phyloP scores from a whole-genome alignment of 805 yeast species.

The Teunomyces panamensis region DNA sequence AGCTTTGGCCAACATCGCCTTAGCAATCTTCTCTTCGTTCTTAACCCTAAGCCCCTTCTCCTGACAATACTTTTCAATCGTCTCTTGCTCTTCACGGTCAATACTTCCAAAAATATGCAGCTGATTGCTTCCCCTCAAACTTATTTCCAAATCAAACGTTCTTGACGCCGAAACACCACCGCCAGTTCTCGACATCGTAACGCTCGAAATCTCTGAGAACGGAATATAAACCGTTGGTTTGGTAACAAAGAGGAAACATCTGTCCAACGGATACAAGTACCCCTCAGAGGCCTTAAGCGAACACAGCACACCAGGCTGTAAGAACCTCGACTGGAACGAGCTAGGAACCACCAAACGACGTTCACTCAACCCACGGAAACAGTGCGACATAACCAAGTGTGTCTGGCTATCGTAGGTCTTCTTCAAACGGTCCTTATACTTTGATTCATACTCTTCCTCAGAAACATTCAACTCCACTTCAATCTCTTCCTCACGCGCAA shows the following conservation, averaged over 20 bases:
- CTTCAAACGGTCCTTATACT: constrained; percentile 71
- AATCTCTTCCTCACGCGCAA: constrained; percentile 83
- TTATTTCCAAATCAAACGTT: constrained; percentile 88
- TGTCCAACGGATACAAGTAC: constrained; percentile 86
- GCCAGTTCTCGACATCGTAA: constrained; percentile 88
- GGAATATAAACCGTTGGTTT: constrained; percentile 94
- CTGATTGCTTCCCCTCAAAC: constrained; percentile 57
- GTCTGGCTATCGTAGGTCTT: constrained; percentile 82
- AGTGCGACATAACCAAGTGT: constrained; percentile 81
- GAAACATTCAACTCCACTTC: constrained; percentile 85
- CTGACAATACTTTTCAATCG: constrained; percentile 70
- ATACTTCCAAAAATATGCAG: constrained; percentile 86
- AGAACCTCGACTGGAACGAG: constrained; percentile 68
- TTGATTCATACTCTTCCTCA: constrained; percentile 74
- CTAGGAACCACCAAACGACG: constrained; percentile 85
- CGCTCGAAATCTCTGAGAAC: constrained; percentile 69
- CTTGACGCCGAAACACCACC: constrained; percentile 70
- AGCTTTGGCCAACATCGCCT: constrained; percentile 74
- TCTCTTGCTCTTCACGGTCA: constrained; percentile 82
- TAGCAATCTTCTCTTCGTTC: constrained; percentile 88
- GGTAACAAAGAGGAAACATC: constrained; percentile 84
- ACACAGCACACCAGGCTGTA: constrained; percentile 85
- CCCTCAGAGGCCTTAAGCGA: constrained; percentile 96
- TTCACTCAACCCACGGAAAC: constrained; percentile 86
- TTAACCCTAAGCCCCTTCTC: constrained; percentile 76